These are phyloP conservation scores for Saccharomyces pastorianus DNA, from an alignment of 1,139 yeast genomes.

Conservation along the genomic window DNA sequence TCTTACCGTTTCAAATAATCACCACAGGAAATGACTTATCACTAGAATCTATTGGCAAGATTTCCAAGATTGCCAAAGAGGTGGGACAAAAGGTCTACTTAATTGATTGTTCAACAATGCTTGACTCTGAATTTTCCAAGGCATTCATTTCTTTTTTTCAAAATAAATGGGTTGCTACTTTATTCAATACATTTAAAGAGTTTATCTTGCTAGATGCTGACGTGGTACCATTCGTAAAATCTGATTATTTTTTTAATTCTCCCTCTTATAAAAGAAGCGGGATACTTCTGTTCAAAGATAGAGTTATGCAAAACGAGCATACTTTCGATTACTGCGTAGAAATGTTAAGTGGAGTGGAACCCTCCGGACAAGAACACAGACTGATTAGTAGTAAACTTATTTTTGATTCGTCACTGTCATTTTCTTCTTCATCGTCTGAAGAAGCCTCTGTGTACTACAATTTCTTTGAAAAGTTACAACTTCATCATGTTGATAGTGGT, in stretches of 20 bases:
- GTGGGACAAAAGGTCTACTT: conserved; percentile 39
- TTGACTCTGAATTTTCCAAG: conserved; percentile 28
- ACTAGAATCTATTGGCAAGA: conserved; percentile 10
- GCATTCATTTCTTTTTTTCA: conserved; percentile 36
- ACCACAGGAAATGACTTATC: conserved; percentile 34
- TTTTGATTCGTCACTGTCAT: conserved; percentile 19
- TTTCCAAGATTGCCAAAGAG: conserved; percentile 8
- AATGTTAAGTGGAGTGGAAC: conserved; percentile 36
- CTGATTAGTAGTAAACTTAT: conserved; percentile 30
- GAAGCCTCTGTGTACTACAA: conserved; percentile 22
- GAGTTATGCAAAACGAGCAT: conserved; percentile 36
- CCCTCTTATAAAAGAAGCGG: conserved; percentile 37
- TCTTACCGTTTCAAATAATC: conserved; percentile 48
- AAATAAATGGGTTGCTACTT: conserved; percentile 42
- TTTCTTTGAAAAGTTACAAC: conserved; percentile 28
- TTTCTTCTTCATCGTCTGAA: conserved; percentile 5
- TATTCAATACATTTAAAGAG: conserved; percentile 46
- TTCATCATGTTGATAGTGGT: conserved; percentile 47
- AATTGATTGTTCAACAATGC: conserved; percentile 36
- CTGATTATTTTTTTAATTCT: conserved; percentile 36
- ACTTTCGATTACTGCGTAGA: conserved; percentile 30
- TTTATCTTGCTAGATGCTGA: conserved; percentile 47
- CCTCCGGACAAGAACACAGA: conserved; percentile 36
- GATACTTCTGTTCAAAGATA: conserved; percentile 43
- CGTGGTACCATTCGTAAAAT: conserved; percentile 37